These are phyloP conservation scores for Pontederia paniculata DNA, from an alignment of 176 grass and related monocot genomes.

Conservation along the genomic window DNA sequence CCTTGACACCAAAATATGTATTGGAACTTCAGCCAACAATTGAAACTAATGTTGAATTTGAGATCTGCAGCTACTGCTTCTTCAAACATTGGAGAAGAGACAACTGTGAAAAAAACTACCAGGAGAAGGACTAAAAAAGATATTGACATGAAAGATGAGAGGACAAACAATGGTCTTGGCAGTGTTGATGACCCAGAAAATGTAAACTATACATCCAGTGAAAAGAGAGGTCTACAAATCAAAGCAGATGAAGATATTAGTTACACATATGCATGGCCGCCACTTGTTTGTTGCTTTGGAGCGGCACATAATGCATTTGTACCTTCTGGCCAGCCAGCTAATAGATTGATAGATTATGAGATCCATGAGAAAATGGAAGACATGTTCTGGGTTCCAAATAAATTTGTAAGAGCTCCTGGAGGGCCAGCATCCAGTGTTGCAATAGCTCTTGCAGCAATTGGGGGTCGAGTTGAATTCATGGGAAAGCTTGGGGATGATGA, in stretches of 20 bases:
- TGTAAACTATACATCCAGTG: constrained; percentile 17
- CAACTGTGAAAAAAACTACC: constrained; percentile 29
- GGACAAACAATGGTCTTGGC: background rate
- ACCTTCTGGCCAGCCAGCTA: constrained; percentile 62
- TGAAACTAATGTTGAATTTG: background rate
- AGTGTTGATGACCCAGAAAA: constrained; percentile 11
- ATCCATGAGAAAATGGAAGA: constrained; percentile 61
- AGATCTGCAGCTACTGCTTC: constrained; percentile 22
- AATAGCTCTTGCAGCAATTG: constrained; percentile 47
- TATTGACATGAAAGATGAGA: background rate
- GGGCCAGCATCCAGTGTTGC: constrained; percentile 69
- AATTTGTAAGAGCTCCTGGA: constrained; percentile 72
- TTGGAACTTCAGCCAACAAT: background rate
- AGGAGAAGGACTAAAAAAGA: constrained; percentile 37
- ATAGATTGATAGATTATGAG: constrained; percentile 56
- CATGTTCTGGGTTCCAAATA: constrained; percentile 61
- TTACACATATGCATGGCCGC: constrained; percentile 23
- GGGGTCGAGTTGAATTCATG: constrained; percentile 66
- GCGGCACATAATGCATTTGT: constrained; percentile 60
- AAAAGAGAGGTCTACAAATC: constrained; percentile 27
- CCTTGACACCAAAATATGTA: background rate
- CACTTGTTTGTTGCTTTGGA: constrained; percentile 84
- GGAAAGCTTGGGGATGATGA: constrained; percentile 84
- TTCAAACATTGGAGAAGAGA: constrained; percentile 25
- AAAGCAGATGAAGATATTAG: constrained; percentile 30